Evolutionary conservation across 495 filamentous ascomycete species (phyloP), one percentile per base, ranked within the genome.

Genomic region (Xanthoparmelia taractica): DNA sequence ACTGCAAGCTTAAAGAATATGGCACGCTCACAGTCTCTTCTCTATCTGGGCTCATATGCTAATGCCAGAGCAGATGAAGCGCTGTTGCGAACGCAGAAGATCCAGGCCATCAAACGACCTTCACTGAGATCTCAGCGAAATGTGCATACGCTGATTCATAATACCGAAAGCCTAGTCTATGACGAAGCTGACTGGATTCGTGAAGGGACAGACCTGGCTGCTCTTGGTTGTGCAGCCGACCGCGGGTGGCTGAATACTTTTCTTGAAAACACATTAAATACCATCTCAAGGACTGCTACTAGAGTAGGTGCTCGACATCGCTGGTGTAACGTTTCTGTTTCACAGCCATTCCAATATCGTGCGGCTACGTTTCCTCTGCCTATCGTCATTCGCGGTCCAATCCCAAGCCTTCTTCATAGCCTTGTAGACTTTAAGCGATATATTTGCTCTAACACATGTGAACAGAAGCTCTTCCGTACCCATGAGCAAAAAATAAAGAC

Each of bases 1-100:
- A 78, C 31, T 76, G 77, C 59, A 90, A 89, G 69, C 67, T 88
- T 8, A 78, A 76, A 13, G 83, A 88, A 65, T 90, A 89, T 66
- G 87, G 85, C 87, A 73, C 67, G 84, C 66, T 20, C 34, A 47
- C n/a, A 8, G 20, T 43, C 1, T 6, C 58, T 33, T 23, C 20
- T 15, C 29, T 8, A 8, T 33, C 50, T 20, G 17, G 17, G 7
- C 15, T 54, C 50, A 15, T 11, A 33, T 25, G n/a, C 40, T 62
- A 38, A 66, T 36, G 37, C 48, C 15, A 27, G 43, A 47, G 8
- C 29, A 65, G 66, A 68, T 50, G 52, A 62, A 48, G 34, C 54
- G 27, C 34, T 68, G 10, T 50, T 61, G 20, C 62, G 63, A 17
- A 36, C 34, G 31, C 50, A 58, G 41, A 20, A 65, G 20, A 65